Conservation (phyloP, 371 early-diverging fungal genomes). For the Phascolomyces articulosus region DNA sequence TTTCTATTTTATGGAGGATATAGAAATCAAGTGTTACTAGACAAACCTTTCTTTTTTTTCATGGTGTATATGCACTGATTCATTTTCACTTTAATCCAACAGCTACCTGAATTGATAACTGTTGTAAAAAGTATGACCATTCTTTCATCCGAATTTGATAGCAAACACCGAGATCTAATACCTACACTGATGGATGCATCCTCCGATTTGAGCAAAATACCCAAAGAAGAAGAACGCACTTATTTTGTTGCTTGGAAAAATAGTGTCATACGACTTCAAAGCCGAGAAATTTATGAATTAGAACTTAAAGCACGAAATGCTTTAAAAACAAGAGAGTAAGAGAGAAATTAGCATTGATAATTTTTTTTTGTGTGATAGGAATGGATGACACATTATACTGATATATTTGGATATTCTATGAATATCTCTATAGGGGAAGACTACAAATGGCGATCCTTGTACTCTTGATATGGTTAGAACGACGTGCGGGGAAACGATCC, state of each 20-base stretch:
- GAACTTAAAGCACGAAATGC: slow-evolving; percentile 8
- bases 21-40: no score
- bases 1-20: no score
- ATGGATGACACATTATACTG: not conserved
- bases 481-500: slow-evolving; percentile 1
- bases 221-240: not conserved
- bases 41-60: no score
- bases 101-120: not conserved
- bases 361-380: not conserved
- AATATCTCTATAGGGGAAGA: not conserved
- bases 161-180: slow-evolving; percentile 3
- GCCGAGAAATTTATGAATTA: not conserved
- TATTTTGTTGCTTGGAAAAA: not conserved
- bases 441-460: slow-evolving; percentile 4
- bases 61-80: no score
- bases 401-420: not conserved
- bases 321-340: slow-evolving; percentile 11
- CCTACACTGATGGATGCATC: not conserved
- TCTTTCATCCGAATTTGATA: slow-evolving; percentile 10
- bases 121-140: not conserved
- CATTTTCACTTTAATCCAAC: no score
- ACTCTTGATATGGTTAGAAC: slow-evolving; percentile 4
- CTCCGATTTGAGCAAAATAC: slow-evolving; percentile 3
- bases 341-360: not conserved
- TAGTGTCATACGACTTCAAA: not conserved